Base-by-base conservation (phyloP, 306 rosid genomes). In the Citrullus amarus region DNA sequence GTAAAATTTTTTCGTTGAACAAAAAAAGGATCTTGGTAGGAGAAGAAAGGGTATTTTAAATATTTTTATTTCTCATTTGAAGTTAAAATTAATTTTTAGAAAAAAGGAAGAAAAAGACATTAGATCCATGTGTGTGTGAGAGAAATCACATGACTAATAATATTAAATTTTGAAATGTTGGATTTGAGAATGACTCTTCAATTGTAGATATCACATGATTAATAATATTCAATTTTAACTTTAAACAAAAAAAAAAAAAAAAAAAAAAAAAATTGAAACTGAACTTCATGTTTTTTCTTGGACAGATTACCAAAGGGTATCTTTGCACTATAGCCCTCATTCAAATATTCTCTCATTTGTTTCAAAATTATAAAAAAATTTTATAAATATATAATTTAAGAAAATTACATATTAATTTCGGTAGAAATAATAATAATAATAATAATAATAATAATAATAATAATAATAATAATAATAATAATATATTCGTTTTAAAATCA, bases 121-220 rank as follows among this genome's bases (percentile, higher is more conserved):
- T 28, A 15, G 60, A 50, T 22, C 14, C 76, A 28, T 22, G 13
- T 44, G 38, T 46, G 18, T 11, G 39, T n/a, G 38, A 44, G 36
- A 46, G 76, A 70, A 20, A 25, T 48, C 76, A 71, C 76, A 48
- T 71, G 76, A 71, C 41, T 25, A 71, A 48, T 71, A 48, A 22
- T 71, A 41, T 18, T 41, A 69, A 44, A 20, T 0, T 69, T 69
- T 69, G 4, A 5, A 67, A 18, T 20, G 11, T n/a, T 69, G 55
- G 36, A 43, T 41, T 69, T 69, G 55, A 11, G 75, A 69, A 69
- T 43, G 36, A 32, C 36, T 32, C 4, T 32, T 32, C 36, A 32
- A 32, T 32, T 32, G 36, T 32, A 20, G 38, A 44, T 20, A 69
- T 69, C 75, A 69, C 6, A 68, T 68, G 53, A 68, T 25, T 71